Evolutionary conservation across 305 asterid species (phyloP), one percentile per base, ranked within the genome.

Genomic region (Fraxinus nigra): DNA sequence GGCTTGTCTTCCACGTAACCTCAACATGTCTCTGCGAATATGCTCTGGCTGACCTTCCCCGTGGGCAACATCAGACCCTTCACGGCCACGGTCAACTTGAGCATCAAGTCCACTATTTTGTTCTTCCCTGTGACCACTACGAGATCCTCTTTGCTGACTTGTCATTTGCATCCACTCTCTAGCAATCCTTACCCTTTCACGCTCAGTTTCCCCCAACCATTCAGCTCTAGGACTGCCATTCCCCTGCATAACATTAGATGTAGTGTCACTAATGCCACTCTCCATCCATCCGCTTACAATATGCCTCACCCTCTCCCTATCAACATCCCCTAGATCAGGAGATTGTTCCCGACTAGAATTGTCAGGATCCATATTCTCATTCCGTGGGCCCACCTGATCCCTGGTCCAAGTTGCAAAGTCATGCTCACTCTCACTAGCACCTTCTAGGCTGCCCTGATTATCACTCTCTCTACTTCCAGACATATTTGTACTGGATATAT

Each of bases 231-330:
- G 90, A 82, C 90, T 88, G 70, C 90, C 87, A 80, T 87, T 91
- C 86, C 96, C 86, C 89, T 87, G 97, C 83, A 89, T 73, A 81
- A 86, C 92, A 86, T 85, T 90, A 81, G 99, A 87, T 43, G 97
- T 84, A 79, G 82, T 86, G 59, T 90, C 98, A 77, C 86, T 78
- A 46, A 92, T 87, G 83, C 97, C 98, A 89, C 91, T 95, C 89
- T 93, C 99, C 98, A 95, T 90, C 99, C 97, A 95, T 75, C 98
- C 98, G 83, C 94, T 97, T 77, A 89, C 99, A 89, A 96, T 94
- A 69, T 92, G 98, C 89, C 98, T 91, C 81, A 94, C 99, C 81
- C 99, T 88, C 83, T 92, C 97, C 90, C 97, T 87, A 83, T 93
- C 98, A 79, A 91, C 93, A 24, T 94, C 98, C 61, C 97, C 95